Conservation (phyloP, 345 rosid genomes). For the Brassica napus region Da-Ae NC_063447.1:46570001-46570500, state of each 20-base stretch:
- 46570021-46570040: not conserved
- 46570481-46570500: constrained; percentile 3
- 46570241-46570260: not conserved
- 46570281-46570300: not conserved
- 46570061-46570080: not conserved
- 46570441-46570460: not conserved
- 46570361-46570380: constrained; percentile 16
- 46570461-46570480: not conserved
- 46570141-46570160: not conserved
- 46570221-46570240: not conserved
- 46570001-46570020: not conserved
- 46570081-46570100: not conserved
- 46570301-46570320: not conserved
- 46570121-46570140: not conserved
- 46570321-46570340: constrained; percentile 18
- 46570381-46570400: constrained; percentile 23
- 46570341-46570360: not conserved
- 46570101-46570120: not conserved
- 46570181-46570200: not conserved
- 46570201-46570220: constrained; percentile 7
- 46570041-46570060: not conserved
- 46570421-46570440: not conserved
- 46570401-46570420: constrained; percentile 14
- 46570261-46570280: not conserved
- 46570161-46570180: not conserved